These are phyloP conservation scores for Agarophyton chilense DNA, from an alignment of 23 red algal species.

Conservation along the genomic window DNA sequence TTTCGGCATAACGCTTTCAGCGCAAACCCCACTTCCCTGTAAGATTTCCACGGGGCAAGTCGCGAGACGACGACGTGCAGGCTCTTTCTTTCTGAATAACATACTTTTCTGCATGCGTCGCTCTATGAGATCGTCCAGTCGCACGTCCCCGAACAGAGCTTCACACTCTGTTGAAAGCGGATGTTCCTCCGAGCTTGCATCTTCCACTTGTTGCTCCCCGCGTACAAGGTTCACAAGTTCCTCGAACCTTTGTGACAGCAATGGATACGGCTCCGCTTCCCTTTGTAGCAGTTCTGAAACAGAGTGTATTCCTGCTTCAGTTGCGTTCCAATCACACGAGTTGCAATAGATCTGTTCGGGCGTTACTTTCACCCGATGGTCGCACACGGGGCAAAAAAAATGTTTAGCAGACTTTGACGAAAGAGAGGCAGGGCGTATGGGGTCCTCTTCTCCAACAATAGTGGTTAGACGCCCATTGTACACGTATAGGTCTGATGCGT, in stretches of 20 bases:
- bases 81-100: not conserved
- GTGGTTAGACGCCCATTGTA: conserved; percentile 11
- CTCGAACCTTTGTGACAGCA: not conserved
- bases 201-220: not conserved
- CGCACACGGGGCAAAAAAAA: conserved; percentile 45
- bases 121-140: not conserved
- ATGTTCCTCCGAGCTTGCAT: not conserved
- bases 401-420: conserved; percentile 31
- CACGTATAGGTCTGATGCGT: not conserved
- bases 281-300: conserved; percentile 19
- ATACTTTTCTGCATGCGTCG: not conserved
- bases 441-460: not conserved
- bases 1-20: not conserved
- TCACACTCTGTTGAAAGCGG: not conserved
- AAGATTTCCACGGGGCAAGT: not conserved
- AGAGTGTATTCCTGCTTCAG: not conserved
- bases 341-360: not conserved
- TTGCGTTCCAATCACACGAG: conserved; percentile 2
- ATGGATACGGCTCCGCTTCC: conserved; percentile 30
- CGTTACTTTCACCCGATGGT: not conserved
- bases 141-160: not conserved
- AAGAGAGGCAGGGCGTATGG: not conserved
- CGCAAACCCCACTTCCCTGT: not conserved
- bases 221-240: not conserved
- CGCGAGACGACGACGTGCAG: conserved; percentile 10